Conservation (phyloP, 108 stramenopile species). For the Nitzschia inconspicua region DNA sequence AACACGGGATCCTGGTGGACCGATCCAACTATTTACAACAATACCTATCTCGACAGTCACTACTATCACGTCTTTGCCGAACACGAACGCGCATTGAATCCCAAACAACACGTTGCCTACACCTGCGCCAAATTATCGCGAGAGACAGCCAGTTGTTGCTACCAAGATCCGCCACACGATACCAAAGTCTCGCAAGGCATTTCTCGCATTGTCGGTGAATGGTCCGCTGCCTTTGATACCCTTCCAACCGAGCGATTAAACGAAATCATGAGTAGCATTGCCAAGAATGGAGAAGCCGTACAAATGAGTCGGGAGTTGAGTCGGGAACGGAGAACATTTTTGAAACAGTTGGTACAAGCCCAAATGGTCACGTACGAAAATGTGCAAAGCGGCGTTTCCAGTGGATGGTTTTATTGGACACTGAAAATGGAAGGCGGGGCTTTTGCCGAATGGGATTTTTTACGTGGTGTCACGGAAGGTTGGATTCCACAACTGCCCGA, state of each 20-base stretch:
- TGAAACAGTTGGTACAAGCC: conserved; percentile 53
- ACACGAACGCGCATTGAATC: conserved; percentile 33
- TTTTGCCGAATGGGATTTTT: conserved; percentile 76
- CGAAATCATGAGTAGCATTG: conserved; percentile 36
- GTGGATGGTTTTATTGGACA: conserved; percentile 76
- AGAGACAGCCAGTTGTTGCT: conserved; percentile 50
- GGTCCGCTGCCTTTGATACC: conserved; percentile 58
- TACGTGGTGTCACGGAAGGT: conserved; percentile 59
- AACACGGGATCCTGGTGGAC: conserved; percentile 54
- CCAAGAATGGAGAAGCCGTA: conserved; percentile 14
- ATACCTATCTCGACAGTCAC: conserved; percentile 61
- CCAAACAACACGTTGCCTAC: conserved; percentile 60
- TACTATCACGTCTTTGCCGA: conserved; percentile 52
- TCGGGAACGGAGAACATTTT: conserved; percentile 36
- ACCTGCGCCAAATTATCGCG: conserved; percentile 36
- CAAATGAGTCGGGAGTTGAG: conserved; percentile 25
- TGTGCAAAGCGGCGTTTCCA: conserved; percentile 17
- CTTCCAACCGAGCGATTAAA: conserved; percentile 19
- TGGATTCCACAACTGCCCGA: conserved; percentile 52
- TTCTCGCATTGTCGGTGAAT: conserved; percentile 56
- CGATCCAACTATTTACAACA: conserved; percentile 5
- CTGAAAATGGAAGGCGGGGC: conserved; percentile 58
- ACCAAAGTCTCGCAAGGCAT: conserved; percentile 35
- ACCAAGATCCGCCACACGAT: conserved; percentile 36
- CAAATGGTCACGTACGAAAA: conserved; percentile 74